Base-by-base conservation (phyloP, 164 flowering plant species). In the Vitis labrusca region DNA sequence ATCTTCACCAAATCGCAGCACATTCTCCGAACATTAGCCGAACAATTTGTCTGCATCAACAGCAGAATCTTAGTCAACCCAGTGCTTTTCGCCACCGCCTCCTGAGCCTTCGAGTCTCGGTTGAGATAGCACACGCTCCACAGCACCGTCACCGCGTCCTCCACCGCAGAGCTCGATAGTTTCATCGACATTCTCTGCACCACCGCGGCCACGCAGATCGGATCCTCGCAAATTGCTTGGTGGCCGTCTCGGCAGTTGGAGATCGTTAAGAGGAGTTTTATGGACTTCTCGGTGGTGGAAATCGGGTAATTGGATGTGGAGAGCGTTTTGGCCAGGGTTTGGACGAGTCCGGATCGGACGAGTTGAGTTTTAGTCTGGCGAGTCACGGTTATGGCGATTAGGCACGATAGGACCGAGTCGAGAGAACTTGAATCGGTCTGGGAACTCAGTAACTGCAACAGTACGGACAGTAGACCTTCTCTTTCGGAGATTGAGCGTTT, bases 1-100 rank as follows among this genome's bases (percentile, higher is more conserved):
- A 75, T 78, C 66, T 77, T 79, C 50, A 82, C 54, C 74, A 82
- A 68, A 56, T 82, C 85, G 6, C 67, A 60, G 23, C 81, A 77
- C 83, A 79, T 75, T 62, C 55, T 59, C 65, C 77, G 70, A 19
- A 80, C 66, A 12, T 14, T 52, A n/a, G 71, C 73, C 37, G 71
- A 60, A 2, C 82, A 71, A 52, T 75, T 63, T 37, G 83, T 82
- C 71, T 82, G 85, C 80, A 82, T 77, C 65, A 82, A 73, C 72
- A 82, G 51, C 75, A 82, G 48, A 27, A 75, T 54, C 70, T 79
- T 82, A 5, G 81, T 68, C 74, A 77, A 61, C n/a, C 81, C 83
- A 54, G 77, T 77, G 56, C 76, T 66, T 29, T n/a, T 68, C 67
- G 37, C 74, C 67, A 70, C 80, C 17, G 19, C 60, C 64, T 69